These are phyloP conservation scores for Arthrocladium fulminans DNA, from an alignment of 2,329 filamentous ascomycete species.

Conservation along the genomic window DNA sequence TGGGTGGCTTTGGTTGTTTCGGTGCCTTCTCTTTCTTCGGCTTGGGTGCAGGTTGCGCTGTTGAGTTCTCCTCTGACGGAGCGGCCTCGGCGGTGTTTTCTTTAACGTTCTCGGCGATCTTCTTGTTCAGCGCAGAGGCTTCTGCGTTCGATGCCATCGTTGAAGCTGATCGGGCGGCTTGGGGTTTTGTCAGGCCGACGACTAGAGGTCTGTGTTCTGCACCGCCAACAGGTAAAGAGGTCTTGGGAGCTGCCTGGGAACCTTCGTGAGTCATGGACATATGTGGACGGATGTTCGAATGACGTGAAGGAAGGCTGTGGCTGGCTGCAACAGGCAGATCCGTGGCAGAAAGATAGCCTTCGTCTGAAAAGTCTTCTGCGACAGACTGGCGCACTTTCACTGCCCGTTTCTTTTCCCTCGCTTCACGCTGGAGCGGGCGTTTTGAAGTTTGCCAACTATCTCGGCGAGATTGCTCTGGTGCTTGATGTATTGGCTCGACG, in stretches of 20 bases:
- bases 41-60: constrained; percentile 43
- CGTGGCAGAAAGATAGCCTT: not conserved
- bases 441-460: not conserved
- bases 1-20: constrained; percentile 59
- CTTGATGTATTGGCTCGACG: not conserved
- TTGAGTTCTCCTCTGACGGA: constrained; percentile 26
- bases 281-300: not conserved
- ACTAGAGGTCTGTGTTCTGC: constrained; percentile 23
- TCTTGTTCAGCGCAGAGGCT: constrained; percentile 24
- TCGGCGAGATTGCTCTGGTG: not conserved
- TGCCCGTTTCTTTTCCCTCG: constrained; percentile 2
- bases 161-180: constrained; percentile 4
- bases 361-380: not conserved
- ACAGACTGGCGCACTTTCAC: not conserved
- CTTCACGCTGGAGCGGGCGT: not conserved
- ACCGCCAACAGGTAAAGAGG: constrained; percentile 9
- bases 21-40: constrained; percentile 55
- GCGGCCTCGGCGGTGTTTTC: constrained; percentile 17
- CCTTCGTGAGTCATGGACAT: constrained; percentile 15
- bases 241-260: constrained; percentile 9
- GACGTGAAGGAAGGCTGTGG: not conserved
- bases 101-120: constrained; percentile 24
- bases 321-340: not conserved
- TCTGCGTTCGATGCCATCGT: constrained; percentile 10
- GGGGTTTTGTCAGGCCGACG: constrained; percentile 24